Evolutionary conservation across 2,329 filamentous ascomycete genomes (phyloP).

Genomic region (Pleomassaria siparia): DNA sequence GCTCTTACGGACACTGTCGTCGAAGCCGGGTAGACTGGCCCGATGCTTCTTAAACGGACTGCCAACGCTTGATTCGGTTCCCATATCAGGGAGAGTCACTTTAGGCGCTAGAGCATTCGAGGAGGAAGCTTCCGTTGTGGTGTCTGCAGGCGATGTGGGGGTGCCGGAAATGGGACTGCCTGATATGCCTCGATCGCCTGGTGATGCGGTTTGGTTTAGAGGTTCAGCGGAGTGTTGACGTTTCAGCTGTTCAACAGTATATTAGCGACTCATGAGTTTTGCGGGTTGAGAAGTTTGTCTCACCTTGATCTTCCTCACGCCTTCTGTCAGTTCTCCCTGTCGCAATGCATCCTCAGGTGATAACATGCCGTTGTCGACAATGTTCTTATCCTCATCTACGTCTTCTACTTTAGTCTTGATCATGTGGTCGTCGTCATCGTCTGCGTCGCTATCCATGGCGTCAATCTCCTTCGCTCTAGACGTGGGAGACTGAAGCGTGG

Average conservation of each 20-base stretch:
- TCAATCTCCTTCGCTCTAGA: constrained; percentile 56
- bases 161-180: constrained; percentile 29
- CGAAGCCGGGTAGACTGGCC: constrained; percentile 58
- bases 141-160: constrained; percentile 16
- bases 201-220: constrained; percentile 46
- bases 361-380: constrained; percentile 55
- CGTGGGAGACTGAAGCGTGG: constrained; percentile 55
- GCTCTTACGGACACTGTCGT: constrained; percentile 46
- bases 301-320: constrained; percentile 80
- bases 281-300: constrained; percentile 22
- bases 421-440: constrained; percentile 65
- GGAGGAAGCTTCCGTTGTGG: constrained; percentile 21
- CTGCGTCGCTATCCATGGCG: constrained; percentile 75
- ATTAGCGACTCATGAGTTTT: background rate
- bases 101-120: constrained; percentile 40
- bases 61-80: constrained; percentile 57
- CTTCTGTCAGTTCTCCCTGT: constrained; percentile 75
- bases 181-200: constrained; percentile 24
- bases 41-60: constrained; percentile 77
- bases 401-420: constrained; percentile 67
- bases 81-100: constrained; percentile 43
- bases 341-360: constrained; percentile 71
- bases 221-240: constrained; percentile 76
- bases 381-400: constrained; percentile 57
- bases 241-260: constrained; percentile 64